Percentiles rank a stretch among this genome's conserved stretches.
Evolutionary conservation across 2,329 filamentous ascomycete species (phyloP).

Genomic region (Eurotiales sp.): DNA sequence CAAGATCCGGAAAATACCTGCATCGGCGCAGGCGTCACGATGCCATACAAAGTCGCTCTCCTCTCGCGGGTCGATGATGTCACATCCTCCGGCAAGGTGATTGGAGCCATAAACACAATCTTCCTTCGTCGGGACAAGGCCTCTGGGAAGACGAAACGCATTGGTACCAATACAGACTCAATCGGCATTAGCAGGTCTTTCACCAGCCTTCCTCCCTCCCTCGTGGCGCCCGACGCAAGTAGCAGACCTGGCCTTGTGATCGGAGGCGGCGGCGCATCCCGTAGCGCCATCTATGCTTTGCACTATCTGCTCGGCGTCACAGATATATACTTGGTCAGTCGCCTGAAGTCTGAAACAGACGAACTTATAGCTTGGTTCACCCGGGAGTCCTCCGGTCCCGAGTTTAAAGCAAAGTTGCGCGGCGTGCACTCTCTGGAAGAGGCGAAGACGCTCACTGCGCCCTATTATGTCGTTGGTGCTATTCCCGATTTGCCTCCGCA

Average conservation of each 20-base stretch:
- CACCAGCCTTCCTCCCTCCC: constrained; percentile 1
- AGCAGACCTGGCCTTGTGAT: constrained; percentile 18
- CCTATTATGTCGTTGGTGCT: constrained; percentile 20
- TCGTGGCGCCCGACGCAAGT: constrained; percentile 3
- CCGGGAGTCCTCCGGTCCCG: neutral
- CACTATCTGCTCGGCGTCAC: constrained; percentile 20
- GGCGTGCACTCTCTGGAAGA: constrained; percentile 14
- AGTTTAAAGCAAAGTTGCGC: constrained; percentile 14
- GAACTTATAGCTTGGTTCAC: constrained; percentile 18
- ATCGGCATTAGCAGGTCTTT: constrained; percentile 62
- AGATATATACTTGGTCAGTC: constrained; percentile 22
- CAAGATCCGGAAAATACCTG: neutral
- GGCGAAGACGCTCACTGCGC: constrained; percentile 10
- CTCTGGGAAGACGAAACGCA: constrained; percentile 41
- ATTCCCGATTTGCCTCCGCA: constrained; percentile 20
- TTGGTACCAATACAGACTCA: constrained; percentile 74
- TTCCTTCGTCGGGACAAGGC: constrained; percentile 43
- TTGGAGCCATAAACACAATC: constrained; percentile 20
- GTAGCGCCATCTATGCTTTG: constrained; percentile 21
- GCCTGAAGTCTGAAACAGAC: constrained; percentile 20
- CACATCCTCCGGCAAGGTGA: constrained; percentile 52
- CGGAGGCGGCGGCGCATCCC: constrained; percentile 20
- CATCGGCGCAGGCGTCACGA: constrained; percentile 65
- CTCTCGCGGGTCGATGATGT: constrained; percentile 65
- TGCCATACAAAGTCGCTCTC: constrained; percentile 75